These are phyloP conservation scores for Trypanosomatidae sp. DNA, from an alignment of 208 protist species.

Conservation along the genomic window DNA sequence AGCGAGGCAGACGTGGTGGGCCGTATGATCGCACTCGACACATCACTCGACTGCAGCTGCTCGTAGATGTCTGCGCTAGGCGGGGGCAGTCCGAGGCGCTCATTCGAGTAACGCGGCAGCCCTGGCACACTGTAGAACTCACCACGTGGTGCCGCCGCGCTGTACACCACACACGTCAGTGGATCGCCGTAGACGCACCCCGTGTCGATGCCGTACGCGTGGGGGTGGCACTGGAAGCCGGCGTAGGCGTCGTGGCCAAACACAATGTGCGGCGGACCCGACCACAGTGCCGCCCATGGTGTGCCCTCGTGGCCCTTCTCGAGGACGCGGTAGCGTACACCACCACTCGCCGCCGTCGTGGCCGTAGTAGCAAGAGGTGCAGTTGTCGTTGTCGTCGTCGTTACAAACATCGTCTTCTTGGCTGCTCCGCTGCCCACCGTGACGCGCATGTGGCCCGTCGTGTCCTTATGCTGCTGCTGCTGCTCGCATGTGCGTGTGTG, in stretches of 20 bases:
- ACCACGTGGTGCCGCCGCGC: constrained; percentile 19
- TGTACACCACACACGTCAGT: constrained; percentile 69
- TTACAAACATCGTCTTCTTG: no score
- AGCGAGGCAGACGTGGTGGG: constrained; percentile 31
- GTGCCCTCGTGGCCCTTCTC: constrained; percentile 42
- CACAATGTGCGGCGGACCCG: constrained; percentile 67
- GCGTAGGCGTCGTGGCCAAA: constrained; percentile 83
- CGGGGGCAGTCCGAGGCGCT: constrained; percentile 49
- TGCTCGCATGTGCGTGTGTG: no score
- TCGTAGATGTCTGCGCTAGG: constrained; percentile 61
- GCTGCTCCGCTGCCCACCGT: no score
- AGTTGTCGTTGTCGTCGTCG: no score
- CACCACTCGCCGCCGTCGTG: constrained; percentile 1
- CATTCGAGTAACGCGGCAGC: constrained; percentile 51
- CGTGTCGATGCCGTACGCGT: constrained; percentile 78
- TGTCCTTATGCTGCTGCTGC: no score
- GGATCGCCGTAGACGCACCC: constrained; percentile 81
- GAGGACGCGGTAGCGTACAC: constrained; percentile 22
- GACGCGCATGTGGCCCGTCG: no score
- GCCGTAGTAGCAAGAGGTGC: no score
- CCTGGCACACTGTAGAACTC: constrained; percentile 52
- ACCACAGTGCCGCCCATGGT: constrained; percentile 61
- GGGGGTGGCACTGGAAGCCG: constrained; percentile 59
- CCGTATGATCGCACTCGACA: constrained; percentile 42
- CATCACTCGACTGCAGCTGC: constrained; percentile 23